Percentiles rank a stretch among this genome's conserved stretches.
phyloP scores from a whole-genome alignment of 371 early-diverging fungal species.

The Funneliformis caledonium region DNA sequence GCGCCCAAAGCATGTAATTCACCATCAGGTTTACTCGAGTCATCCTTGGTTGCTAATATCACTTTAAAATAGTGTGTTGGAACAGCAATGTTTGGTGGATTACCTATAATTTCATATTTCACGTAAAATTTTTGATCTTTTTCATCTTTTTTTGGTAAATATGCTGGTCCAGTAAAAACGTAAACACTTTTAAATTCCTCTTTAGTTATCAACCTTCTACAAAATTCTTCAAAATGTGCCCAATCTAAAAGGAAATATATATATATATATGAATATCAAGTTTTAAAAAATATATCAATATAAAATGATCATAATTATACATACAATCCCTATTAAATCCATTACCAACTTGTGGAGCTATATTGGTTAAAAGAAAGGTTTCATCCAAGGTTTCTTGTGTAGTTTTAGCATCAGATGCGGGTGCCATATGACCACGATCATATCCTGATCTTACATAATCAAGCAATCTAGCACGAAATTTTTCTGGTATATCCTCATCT shows the following conservation, averaged over 20 bases:
- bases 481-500: constrained; percentile 64
- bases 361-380: constrained; percentile 80
- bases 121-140: constrained; percentile 75
- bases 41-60: constrained; percentile 60
- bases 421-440: constrained; percentile 86
- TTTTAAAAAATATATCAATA: constrained; percentile 13
- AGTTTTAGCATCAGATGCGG: constrained; percentile 81
- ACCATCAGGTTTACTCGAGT: background rate
- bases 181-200: constrained; percentile 70
- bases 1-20: constrained; percentile 67
- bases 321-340: constrained; percentile 83
- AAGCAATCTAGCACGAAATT: constrained; percentile 68
- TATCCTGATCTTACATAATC: constrained; percentile 78
- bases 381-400: constrained; percentile 76
- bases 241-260: constrained; percentile 56
- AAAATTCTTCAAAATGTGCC: constrained; percentile 81
- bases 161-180: constrained; percentile 81
- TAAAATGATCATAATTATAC: constrained; percentile 29
- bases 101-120: constrained; percentile 89
- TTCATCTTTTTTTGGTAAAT: constrained; percentile 72
- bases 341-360: constrained; percentile 81
- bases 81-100: constrained; percentile 87
- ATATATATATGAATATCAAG: background rate
- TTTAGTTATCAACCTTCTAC: constrained; percentile 62
- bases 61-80: constrained; percentile 95